Conservation (phyloP, 73 alveolate species). For the Halteria grandinella region DNA sequence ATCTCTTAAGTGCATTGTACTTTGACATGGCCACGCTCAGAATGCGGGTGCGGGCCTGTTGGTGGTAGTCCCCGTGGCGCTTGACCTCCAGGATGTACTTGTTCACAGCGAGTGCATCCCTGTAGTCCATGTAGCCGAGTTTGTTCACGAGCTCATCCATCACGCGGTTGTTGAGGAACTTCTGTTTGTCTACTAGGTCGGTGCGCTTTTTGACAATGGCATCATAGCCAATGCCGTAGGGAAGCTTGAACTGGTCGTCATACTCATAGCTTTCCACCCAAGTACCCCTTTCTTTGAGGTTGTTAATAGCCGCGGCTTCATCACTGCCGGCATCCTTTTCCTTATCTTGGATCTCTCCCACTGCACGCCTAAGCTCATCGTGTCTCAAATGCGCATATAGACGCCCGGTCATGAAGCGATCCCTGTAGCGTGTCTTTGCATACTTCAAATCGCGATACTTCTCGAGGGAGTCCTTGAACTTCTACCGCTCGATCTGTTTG, state of each 20-base stretch:
- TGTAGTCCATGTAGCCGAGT: constrained; percentile 56
- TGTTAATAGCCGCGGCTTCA: too few relatives aligned
- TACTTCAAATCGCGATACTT: not conserved
- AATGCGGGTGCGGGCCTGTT: constrained; percentile 44
- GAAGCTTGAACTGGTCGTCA: constrained; percentile 32
- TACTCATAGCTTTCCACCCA: not conserved
- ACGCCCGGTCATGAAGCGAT: not conserved
- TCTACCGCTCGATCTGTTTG: not conserved
- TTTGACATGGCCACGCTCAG: constrained; percentile 50
- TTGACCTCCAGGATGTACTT: constrained; percentile 61
- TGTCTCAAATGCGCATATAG: constrained; percentile 9
- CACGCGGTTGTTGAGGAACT: constrained; percentile 13
- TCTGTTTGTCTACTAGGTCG: constrained; percentile 17
- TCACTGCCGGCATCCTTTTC: not conserved
- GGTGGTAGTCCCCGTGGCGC: constrained; percentile 57
- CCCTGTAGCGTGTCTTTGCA: not conserved
- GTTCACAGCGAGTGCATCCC: constrained; percentile 68
- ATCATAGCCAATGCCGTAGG: constrained; percentile 55
- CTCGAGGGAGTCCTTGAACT: not conserved
- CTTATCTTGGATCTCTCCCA: not conserved
- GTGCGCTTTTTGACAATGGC: constrained; percentile 17
- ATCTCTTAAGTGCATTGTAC: not conserved
- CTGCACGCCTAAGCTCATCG: constrained; percentile 2
- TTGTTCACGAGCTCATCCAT: constrained; percentile 61
- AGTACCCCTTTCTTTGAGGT: not conserved